Evolutionary conservation across 2,329 filamentous ascomycete species (phyloP), one percentile per base, ranked within the genome.

Genomic region (Exophiala alcalophila): DNA sequence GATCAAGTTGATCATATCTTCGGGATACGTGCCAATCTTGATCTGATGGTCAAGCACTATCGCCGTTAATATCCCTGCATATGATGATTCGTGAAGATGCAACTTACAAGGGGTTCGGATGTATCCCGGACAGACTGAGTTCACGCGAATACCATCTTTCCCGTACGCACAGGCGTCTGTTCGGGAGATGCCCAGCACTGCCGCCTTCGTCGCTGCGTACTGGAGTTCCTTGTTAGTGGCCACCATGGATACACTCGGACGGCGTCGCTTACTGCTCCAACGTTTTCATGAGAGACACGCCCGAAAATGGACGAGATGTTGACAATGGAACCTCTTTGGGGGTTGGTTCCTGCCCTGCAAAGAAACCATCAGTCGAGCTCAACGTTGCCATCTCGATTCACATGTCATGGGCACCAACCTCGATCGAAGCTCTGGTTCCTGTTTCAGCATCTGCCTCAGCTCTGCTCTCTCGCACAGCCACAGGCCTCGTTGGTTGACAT

Each of bases 201-300:
- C 77, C 7, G n/a, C n/a, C n/a, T n/a, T n/a, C n/a, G n/a, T n/a
- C n/a, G n/a, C n/a, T n/a, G n/a, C n/a, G n/a, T n/a, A n/a, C n/a
- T n/a, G n/a, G n/a, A n/a, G n/a, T n/a, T n/a, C n/a, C n/a, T n/a
- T 75, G 70, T 25, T 80, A 81, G 3, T 74, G 77, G 0, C 70
- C 72, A 40, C 34, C 43, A 25, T 50, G 50, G 3, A 40, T 39
- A 8, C 47, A 42, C 63, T 57, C 23, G 7, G 23, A 61, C 4
- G 71, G 66, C 3, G 71, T 63, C 1, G 65, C 67, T 1, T 76
- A 69, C 10, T 75, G 59, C 0, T 71, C 74, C 1, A 77, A 56
- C 49, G 75, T 72, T 45, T n/a, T n/a, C n/a, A n/a, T n/a, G n/a
- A n/a, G n/a, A n/a, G n/a, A n/a, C n/a, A n/a, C n/a, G n/a, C n/a